Evolutionary conservation across 495 filamentous ascomycete genomes (phyloP).

Genomic region (Pyronema domesticum): DNA sequence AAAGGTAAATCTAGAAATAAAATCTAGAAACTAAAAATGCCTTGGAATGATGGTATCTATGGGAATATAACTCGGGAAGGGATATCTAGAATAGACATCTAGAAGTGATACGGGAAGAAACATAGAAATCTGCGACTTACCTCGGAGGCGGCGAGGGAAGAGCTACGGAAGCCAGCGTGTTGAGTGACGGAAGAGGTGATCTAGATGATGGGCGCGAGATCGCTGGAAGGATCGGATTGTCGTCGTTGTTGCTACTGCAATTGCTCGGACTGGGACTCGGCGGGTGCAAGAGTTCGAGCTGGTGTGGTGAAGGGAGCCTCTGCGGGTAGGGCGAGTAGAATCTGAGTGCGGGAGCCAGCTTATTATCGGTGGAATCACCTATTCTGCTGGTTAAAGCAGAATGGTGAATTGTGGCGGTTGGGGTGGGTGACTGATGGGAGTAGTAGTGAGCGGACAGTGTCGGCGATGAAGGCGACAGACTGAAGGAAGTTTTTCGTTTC

Average conservation of each 20-base stretch:
- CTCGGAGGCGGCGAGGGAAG: slow-evolving; percentile 23
- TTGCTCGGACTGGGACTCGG: slow-evolving; percentile 9
- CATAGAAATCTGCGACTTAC: slow-evolving; percentile 15
- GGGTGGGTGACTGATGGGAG: slow-evolving; percentile 1
- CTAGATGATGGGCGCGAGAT: slow-evolving; percentile 23
- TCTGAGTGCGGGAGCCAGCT: slow-evolving; percentile 22
- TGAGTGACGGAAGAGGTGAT: slow-evolving; percentile 20
- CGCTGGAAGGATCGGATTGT: slow-evolving; percentile 19
- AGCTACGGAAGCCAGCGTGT: slow-evolving; percentile 25
- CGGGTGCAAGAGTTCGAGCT: slow-evolving; percentile 18
- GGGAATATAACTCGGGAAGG: too few relatives aligned
- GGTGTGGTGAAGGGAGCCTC: slow-evolving; percentile 24
- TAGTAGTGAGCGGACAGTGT: neutral
- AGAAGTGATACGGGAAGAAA: too few relatives aligned
- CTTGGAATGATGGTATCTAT: too few relatives aligned
- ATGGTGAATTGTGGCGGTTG: slow-evolving; percentile 8
- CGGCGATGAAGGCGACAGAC: neutral
- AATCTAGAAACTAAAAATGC: too few relatives aligned
- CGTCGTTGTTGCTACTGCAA: slow-evolving; percentile 7
- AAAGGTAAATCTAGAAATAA: too few relatives aligned
- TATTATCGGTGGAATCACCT: slow-evolving; percentile 20
- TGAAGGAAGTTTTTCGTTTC: neutral
- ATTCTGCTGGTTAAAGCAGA: slow-evolving; percentile 21
- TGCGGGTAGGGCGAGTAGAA: slow-evolving; percentile 24
- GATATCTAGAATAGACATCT: too few relatives aligned